Evolutionary conservation across 768 basidiomycete genomes (phyloP), one percentile per base, ranked within the genome.

Genomic region (Boletus tylopilopsis): DNA sequence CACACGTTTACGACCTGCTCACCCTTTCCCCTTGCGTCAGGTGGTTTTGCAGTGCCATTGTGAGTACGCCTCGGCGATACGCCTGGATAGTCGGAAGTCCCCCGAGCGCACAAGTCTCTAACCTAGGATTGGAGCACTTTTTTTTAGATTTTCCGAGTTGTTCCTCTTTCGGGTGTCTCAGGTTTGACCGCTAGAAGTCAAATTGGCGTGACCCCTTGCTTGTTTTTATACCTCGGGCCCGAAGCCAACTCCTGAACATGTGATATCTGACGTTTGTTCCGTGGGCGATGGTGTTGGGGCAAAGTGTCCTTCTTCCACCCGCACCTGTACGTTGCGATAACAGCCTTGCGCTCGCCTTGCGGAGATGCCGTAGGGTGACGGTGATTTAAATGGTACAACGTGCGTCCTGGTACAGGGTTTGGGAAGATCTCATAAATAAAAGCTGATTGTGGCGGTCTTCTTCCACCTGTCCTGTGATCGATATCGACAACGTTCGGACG

Each of bases 31-130:
- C 35, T 49, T 44, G 52, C 42, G 51, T 51, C 49, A 53, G 50
- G 43, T 40, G n/a, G 23, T 30, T 24, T 21, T 42, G 27, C 34
- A 21, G 43, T 45, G 39, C n/a, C 3, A n/a, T 35, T 50, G 38
- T 53, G 24, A 32, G 33, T 40, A 21, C 21, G n/a, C 51, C 57
- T 53, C 54, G 63, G 63, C 13, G 55, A 55, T 60, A 46, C 40
- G 27, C n/a, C 34, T 37, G 29, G 6, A 33, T 11, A 32, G 34
- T 35, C 27, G 10, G 24, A 46, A 36, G 33, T 43, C 9, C n/a
- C n/a, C n/a, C n/a, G n/a, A n/a, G 33, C 29, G 30, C 25, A 12
- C 41, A n/a, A 19, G 30, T 25, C 27, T 41, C 36, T 45, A 25
- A 21, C 37, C 43, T 41, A 50, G 42, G 53, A 42, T 56, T 43